A percentile compares a stretch with the other conserved stretches of the same genome.
These are phyloP conservation scores for Elongisporangium senticosum DNA, from an alignment of 352 stramenopile genomes.

Conservation along the genomic window DNA sequence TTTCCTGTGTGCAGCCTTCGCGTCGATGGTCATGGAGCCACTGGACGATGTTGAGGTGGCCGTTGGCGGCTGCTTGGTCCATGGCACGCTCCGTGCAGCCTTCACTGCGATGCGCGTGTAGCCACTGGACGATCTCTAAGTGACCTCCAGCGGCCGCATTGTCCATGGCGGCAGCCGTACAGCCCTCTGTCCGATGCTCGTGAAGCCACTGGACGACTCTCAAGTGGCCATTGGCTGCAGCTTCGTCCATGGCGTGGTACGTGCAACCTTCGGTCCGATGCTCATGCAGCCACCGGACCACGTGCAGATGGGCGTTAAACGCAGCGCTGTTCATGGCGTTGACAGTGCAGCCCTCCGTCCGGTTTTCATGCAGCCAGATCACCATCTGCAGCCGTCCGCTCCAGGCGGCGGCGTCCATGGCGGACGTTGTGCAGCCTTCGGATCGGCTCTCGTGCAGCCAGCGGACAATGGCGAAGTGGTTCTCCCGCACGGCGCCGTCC, in stretches of 20 bases:
- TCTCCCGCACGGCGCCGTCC: slow-evolving; percentile 31
- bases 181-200: slow-evolving; percentile 10
- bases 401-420: slow-evolving; percentile 20
- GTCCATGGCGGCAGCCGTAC: slow-evolving; percentile 21
- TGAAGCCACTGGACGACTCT: background rate
- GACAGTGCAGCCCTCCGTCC: slow-evolving; percentile 2
- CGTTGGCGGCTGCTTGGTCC: slow-evolving; percentile 24
- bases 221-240: background rate
- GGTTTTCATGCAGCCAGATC: slow-evolving; percentile 5
- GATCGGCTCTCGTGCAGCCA: slow-evolving; percentile 40
- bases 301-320: background rate
- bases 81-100: background rate
- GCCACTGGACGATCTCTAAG: background rate
- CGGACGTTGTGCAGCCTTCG: slow-evolving; percentile 38
- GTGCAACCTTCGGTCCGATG: background rate
- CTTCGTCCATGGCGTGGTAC: background rate
- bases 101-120: background rate
- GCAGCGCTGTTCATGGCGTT: background rate
- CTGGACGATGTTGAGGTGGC: slow-evolving; percentile 20
- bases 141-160: slow-evolving; percentile 7
- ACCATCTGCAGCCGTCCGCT: slow-evolving; percentile 7
- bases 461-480: slow-evolving; percentile 45
- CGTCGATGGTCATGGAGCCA: slow-evolving; percentile 5
- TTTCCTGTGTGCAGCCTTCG: slow-evolving; percentile 3
- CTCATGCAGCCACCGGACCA: background rate